Evolutionary conservation across 805 yeast species (phyloP).

Genomic region (Saccharomycopsis sp.): DNA sequence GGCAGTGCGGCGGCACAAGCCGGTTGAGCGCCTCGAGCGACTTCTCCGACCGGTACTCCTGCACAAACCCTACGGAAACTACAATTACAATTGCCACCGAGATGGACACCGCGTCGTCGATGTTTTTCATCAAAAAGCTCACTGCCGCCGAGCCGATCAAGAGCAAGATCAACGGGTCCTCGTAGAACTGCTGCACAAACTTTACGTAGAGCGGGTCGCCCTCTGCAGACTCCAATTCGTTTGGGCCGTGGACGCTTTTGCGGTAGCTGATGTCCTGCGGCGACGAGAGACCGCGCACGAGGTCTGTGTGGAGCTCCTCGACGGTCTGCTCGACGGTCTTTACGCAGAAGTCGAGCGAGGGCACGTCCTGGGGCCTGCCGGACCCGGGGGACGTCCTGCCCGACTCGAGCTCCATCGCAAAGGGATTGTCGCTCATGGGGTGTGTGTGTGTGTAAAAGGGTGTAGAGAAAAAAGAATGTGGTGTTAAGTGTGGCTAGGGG

Average conservation of each 20-base stretch:
- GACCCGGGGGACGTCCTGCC: conserved; percentile 26
- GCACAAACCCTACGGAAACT: conserved; percentile 95
- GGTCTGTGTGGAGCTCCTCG: conserved; percentile 54
- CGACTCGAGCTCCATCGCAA: conserved; percentile 24
- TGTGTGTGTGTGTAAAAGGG: too few relatives aligned
- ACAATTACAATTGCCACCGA: conserved; percentile 89
- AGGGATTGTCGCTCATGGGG: conserved; percentile 34
- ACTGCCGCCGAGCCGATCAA: conserved; percentile 85
- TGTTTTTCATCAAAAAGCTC: conserved; percentile 89
- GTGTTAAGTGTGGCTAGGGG: too few relatives aligned
- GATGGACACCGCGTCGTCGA: conserved; percentile 91
- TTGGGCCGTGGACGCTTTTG: conserved; percentile 69
- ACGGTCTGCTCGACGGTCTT: conserved; percentile 61
- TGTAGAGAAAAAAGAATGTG: too few relatives aligned
- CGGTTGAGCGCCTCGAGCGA: conserved; percentile 88
- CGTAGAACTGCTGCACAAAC: conserved; percentile 74
- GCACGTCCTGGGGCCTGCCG: too few relatives aligned
- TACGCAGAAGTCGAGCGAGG: conserved; percentile 60
- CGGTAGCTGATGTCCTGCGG: conserved; percentile 67
- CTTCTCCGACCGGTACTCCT: conserved; percentile 93
- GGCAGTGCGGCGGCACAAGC: conserved; percentile 95
- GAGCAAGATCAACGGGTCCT: conserved; percentile 83
- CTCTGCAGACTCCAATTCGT: conserved; percentile 72
- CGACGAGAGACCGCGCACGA: conserved; percentile 52
- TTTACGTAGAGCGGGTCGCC: conserved; percentile 65